Evolutionary conservation across 345 rosid genomes (phyloP).

Genomic region (Ceriops zippeliana): DNA sequence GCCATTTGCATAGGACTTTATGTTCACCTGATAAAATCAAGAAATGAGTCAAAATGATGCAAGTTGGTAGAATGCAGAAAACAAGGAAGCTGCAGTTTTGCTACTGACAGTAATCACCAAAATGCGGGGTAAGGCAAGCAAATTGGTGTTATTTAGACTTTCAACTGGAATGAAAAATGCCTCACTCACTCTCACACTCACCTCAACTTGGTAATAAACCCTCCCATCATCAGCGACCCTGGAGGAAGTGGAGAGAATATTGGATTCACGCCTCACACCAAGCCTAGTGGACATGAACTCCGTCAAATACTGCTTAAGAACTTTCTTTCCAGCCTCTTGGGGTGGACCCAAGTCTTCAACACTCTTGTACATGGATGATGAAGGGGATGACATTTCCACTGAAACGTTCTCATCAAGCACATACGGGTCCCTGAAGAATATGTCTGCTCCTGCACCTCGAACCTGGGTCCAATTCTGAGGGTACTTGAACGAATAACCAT

Average conservation of each 20-base stretch:
- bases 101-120: not conserved
- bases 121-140: not conserved
- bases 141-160: not conserved
- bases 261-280: slow-evolving; percentile 72
- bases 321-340: slow-evolving; percentile 75
- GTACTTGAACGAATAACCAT: slow-evolving; percentile 85
- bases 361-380: slow-evolving; percentile 71
- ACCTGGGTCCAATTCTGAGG: slow-evolving; percentile 91
- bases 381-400: slow-evolving; percentile 90
- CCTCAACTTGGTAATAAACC: slow-evolving; percentile 90
- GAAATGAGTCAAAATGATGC: not conserved
- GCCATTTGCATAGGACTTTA: slow-evolving; percentile 84
- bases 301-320: slow-evolving; percentile 77
- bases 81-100: not conserved
- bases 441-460: slow-evolving; percentile 88
- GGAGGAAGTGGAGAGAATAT: slow-evolving; percentile 63
- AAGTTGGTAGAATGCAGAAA: not conserved
- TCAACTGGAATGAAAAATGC: not conserved
- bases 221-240: slow-evolving; percentile 88
- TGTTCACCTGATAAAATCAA: slow-evolving; percentile 58
- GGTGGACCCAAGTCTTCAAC: slow-evolving; percentile 88
- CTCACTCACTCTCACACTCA: slow-evolving; percentile 16
- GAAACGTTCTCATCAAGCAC: slow-evolving; percentile 85
- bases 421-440: slow-evolving; percentile 86
- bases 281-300: slow-evolving; percentile 98